These are phyloP conservation scores for Starmerella bombi DNA, from an alignment of 805 yeast species.

Conservation along the genomic window DNA sequence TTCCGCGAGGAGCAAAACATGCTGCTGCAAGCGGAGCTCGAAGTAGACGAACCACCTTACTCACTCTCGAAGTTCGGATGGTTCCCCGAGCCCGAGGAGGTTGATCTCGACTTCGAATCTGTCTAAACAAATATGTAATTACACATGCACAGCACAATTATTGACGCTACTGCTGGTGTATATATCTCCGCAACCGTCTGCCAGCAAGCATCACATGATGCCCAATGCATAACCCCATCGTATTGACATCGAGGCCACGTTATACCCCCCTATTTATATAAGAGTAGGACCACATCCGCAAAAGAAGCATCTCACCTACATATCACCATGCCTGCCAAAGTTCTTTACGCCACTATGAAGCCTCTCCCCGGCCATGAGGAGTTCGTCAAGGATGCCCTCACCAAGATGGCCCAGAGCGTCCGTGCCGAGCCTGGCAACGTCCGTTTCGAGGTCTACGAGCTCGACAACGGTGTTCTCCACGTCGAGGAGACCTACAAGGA, in stretches of 20 bases:
- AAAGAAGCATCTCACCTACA: no score
- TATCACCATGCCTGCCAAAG: conserved; percentile 4
- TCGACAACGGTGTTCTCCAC: conserved; percentile 19
- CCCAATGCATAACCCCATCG: neutral
- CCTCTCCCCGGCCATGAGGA: conserved; percentile 21
- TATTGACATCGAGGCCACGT: neutral
- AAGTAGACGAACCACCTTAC: conserved; percentile 27
- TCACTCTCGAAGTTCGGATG: conserved; percentile 45
- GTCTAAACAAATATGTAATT: neutral
- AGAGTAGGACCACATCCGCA: no score
- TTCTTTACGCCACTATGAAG: conserved; percentile 21
- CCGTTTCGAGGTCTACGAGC: conserved; percentile 23
- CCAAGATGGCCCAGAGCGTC: conserved; percentile 18
- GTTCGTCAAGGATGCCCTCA: conserved; percentile 17
- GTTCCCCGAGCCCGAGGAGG: conserved; percentile 39
- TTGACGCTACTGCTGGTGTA: no score
- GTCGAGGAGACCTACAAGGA: conserved; percentile 24
- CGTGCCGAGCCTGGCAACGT: conserved; percentile 23
- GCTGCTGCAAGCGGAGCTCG: conserved; percentile 36
- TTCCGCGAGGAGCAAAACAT: conserved; percentile 38
- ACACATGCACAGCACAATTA: no score
- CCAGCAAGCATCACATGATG: neutral
- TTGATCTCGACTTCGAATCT: conserved; percentile 14
- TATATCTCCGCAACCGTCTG: no score
- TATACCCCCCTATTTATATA: no score